Percentiles rank a stretch among this genome's conserved stretches.
These are phyloP conservation scores for Colletotrichum truncatum DNA, from an alignment of 2,329 filamentous ascomycete species.

Conservation along the genomic window DNA sequence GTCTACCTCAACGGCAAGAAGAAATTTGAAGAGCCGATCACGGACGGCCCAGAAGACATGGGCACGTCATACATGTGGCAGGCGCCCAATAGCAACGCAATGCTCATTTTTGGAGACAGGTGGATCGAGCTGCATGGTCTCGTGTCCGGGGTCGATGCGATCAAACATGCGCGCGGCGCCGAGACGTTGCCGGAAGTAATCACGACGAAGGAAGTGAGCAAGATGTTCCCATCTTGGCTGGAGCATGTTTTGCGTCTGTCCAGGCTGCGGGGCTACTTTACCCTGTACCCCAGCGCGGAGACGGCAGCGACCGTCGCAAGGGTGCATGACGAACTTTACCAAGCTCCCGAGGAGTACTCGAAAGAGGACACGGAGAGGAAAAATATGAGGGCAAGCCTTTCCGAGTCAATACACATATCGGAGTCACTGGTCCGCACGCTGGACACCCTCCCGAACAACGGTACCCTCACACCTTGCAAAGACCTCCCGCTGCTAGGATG, in stretches of 20 bases:
- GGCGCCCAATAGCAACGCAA: conserved; percentile 82
- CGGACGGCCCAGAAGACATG: conserved; percentile 40
- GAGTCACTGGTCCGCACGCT: conserved; percentile 56
- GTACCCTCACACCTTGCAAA: conserved; percentile 51
- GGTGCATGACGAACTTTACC: conserved; percentile 79
- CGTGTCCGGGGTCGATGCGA: conserved; percentile 69
- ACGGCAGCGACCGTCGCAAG: conserved; percentile 68
- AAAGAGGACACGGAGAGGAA: conserved; percentile 33
- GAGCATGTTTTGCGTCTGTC: conserved; percentile 82
- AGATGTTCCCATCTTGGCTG: conserved; percentile 77
- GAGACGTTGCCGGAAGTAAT: conserved; percentile 49
- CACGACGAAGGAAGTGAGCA: conserved; percentile 69
- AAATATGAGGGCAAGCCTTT: conserved; percentile 36
- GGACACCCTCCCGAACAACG: conserved; percentile 55
- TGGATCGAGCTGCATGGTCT: conserved; percentile 90
- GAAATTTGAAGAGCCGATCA: conserved; percentile 57
- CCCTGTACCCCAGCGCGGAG: conserved; percentile 77
- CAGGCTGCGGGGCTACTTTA: conserved; percentile 78
- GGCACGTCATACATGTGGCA: conserved; percentile 82
- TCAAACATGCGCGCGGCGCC: conserved; percentile 42
- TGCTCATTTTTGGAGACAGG: conserved; percentile 83
- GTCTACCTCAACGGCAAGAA: conserved; percentile 68
- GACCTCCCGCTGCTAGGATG: conserved; percentile 70
- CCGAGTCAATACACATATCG: conserved; percentile 31
- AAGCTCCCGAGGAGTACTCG: conserved; percentile 75